Conservation (phyloP, 345 rosid species). For the Firmiana major region DNA sequence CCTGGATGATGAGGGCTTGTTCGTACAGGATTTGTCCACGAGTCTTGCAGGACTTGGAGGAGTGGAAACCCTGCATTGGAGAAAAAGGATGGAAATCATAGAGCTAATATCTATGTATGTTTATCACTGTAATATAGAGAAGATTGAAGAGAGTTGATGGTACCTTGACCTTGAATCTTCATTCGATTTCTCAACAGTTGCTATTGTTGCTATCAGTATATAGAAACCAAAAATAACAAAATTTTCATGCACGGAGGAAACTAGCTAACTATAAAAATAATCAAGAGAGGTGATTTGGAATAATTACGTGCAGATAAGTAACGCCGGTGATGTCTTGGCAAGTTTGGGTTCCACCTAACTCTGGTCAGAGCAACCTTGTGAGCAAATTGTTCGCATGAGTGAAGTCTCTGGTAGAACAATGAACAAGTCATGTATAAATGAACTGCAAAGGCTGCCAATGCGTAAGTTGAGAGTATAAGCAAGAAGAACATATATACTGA, state of each 20-base stretch:
- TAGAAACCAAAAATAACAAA: background rate
- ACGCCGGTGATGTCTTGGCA: constrained; percentile 43
- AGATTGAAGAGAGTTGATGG: background rate
- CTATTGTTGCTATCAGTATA: constrained; percentile 17
- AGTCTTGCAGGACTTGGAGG: constrained; percentile 6
- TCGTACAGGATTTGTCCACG: constrained; percentile 1
- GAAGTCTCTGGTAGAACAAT: constrained; percentile 38
- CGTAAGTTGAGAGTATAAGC: background rate
- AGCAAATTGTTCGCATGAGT: constrained; percentile 37
- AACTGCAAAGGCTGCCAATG: background rate
- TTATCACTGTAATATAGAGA: background rate
- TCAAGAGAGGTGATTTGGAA: background rate
- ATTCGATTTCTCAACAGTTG: constrained; percentile 17
- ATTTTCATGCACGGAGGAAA: background rate
- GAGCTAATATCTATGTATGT: background rate
- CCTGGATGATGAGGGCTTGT: constrained; percentile 1
- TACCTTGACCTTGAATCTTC: constrained; percentile 32
- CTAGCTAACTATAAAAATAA: background rate
- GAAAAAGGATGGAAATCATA: background rate
- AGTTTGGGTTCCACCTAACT: constrained; percentile 35
- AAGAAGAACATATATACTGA: constrained; percentile 14
- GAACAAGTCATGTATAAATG: background rate
- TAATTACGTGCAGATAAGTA: constrained; percentile 41
- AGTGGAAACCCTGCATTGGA: constrained; percentile 26
- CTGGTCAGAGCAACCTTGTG: constrained; percentile 41